Evolutionary conservation across 805 yeast species (phyloP).

Genomic region (Maudiozyma serrabonitensis): DNA sequence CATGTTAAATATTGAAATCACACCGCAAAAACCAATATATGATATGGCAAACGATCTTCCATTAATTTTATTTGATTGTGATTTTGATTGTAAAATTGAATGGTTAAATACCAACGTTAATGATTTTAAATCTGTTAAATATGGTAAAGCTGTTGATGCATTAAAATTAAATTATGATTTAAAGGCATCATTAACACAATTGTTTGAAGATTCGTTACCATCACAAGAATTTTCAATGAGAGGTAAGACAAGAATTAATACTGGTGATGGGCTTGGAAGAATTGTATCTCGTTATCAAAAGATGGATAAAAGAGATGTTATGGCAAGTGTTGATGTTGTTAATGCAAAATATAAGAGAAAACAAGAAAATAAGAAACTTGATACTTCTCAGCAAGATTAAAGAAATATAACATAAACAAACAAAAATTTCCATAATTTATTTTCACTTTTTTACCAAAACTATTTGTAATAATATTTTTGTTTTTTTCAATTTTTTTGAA

Average conservation of each 20-base stretch:
- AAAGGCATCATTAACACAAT: constrained; percentile 43
- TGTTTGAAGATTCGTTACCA: constrained; percentile 36
- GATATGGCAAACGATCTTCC: constrained; percentile 90
- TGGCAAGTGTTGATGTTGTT: constrained; percentile 58
- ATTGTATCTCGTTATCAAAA: constrained; percentile 49
- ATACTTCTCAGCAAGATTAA: constrained; percentile 51
- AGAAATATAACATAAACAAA: constrained; percentile 27
- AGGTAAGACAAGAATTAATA: constrained; percentile 34
- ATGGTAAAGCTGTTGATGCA: constrained; percentile 38
- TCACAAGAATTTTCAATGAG: constrained; percentile 14
- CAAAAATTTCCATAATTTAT: too few species aligned
- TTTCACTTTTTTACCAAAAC: too few species aligned
- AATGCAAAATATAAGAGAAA: constrained; percentile 46
- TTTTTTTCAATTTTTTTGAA: neutral
- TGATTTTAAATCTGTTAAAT: constrained; percentile 34
- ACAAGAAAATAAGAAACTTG: constrained; percentile 10
- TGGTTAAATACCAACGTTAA: constrained; percentile 38
- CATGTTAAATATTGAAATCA: constrained; percentile 46
- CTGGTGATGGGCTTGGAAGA: constrained; percentile 75
- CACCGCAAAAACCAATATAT: constrained; percentile 65
- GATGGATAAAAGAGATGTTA: constrained; percentile 42
- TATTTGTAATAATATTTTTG: too few species aligned
- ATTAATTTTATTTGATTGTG: constrained; percentile 76
- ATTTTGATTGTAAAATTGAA: constrained; percentile 53
- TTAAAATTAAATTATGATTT: constrained; percentile 47